Evolutionary conservation across 495 filamentous ascomycete species (phyloP), one percentile per base, ranked within the genome.

Genomic region (Neurospora tetrasperma): DNA sequence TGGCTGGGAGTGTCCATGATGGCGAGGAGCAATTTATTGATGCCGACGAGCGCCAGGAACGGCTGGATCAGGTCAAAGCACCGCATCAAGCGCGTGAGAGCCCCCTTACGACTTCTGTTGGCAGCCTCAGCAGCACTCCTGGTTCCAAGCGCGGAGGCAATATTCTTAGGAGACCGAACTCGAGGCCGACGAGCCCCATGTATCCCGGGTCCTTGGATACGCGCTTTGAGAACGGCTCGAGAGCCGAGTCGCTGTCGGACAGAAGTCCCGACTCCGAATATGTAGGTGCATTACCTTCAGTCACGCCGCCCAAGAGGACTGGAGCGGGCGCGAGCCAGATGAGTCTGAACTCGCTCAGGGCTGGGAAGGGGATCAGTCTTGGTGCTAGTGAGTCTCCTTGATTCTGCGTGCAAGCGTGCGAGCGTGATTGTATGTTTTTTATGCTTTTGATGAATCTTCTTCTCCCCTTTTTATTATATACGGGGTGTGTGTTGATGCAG

Each of bases 311-410:
- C 7, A 75, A 68, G 69, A 72, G 75, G 10, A 74, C 74, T 43
- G 71, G 72, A 4, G 76, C 71, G 3, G 77, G 75, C 2, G 71
- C 73, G 0, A 75, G 78, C 69, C 76, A 76, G 20, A 69, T 79
- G 72, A 79, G 71, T 42, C 42, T 76, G 14, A 73, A 78, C 23
- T 79, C 76, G 69, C 77, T 77, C 74, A 80, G 75, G 46, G 70
- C 72, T 14, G 77, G 79, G 7, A 75, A 75, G 12, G 77, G 78
- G n/a, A 84, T 84, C 68, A 80, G 74, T 69, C 75, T 83, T 70
- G 82, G 82, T 41, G 74, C 78, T 16, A 74, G 74, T 78, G 73
- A 59, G 74, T 76, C 42, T 59, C 69, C 48, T 41, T 69, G 54
- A 66, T 9, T 66, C 8, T 66, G 14, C 12, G 14, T 62, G 54